These are phyloP conservation scores for Paecilomyces niveus DNA, from an alignment of 2,329 filamentous ascomycete species.

Conservation along the genomic window DNA sequence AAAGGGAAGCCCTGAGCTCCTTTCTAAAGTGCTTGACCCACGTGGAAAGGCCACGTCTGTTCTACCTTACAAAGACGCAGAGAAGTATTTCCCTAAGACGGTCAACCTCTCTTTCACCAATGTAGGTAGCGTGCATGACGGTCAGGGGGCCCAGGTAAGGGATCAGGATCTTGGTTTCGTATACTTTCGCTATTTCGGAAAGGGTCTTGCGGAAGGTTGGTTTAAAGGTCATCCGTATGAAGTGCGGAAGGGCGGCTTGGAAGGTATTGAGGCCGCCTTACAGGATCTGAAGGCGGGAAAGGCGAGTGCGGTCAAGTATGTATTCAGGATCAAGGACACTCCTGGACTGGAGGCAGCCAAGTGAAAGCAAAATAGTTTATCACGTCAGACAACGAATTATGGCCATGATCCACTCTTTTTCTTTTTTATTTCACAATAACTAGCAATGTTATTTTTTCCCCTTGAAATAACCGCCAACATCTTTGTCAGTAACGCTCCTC, in stretches of 20 bases:
- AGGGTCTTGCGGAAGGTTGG: constrained; percentile 43
- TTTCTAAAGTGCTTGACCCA: constrained; percentile 38
- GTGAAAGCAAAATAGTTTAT: neutral
- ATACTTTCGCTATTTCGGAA: constrained; percentile 38
- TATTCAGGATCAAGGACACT: constrained; percentile 50
- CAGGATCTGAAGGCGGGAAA: constrained; percentile 52
- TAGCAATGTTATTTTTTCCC: no score
- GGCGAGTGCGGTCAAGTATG: constrained; percentile 58
- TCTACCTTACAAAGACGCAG: constrained; percentile 37
- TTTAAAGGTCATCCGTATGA: constrained; percentile 46
- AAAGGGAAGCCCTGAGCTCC: constrained; percentile 41
- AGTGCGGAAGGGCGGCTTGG: constrained; percentile 47
- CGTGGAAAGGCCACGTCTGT: constrained; percentile 36
- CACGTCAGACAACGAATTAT: no score
- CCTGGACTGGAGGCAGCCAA: constrained; percentile 14
- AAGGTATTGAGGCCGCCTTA: constrained; percentile 47
- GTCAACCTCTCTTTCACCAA: constrained; percentile 33
- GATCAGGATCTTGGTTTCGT: constrained; percentile 40
- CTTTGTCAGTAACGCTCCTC: no score
- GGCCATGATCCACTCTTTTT: no score
- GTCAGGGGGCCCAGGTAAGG: constrained; percentile 9
- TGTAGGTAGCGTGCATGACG: constrained; percentile 25
- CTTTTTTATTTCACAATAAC: no score
- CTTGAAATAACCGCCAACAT: no score
- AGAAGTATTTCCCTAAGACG: constrained; percentile 28